phyloP scores from a whole-genome alignment of 176 grass and related monocot genomes.

The Hordeum vulgare region MorexV3_pseudomolecules_assembly NC_058524.1:566325296-566325795 shows the following conservation, averaged over 20 bases:
- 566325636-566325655: constrained; percentile 67
- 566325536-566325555: constrained; percentile 52
- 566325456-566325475: not conserved
- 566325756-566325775: not conserved
- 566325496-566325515: not conserved
- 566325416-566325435: not conserved
- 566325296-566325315: not conserved
- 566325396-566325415: too few relatives aligned
- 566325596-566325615: constrained; percentile 38
- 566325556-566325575: constrained; percentile 48
- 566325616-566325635: constrained; percentile 61
- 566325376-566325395: too few relatives aligned
- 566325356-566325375: too few relatives aligned
- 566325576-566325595: constrained; percentile 47
- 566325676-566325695: not conserved
- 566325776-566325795: not conserved
- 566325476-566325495: not conserved
- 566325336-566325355: too few relatives aligned
- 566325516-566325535: constrained; percentile 75
- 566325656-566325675: constrained; percentile 37
- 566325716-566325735: not conserved
- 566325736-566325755: not conserved
- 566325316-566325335: not conserved
- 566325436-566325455: not conserved
- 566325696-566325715: not conserved